A percentile compares a stretch with the other conserved stretches of the same genome.
Conservation (phyloP, 139 green algal genomes). For the Spirogloea muscicola region DNA sequence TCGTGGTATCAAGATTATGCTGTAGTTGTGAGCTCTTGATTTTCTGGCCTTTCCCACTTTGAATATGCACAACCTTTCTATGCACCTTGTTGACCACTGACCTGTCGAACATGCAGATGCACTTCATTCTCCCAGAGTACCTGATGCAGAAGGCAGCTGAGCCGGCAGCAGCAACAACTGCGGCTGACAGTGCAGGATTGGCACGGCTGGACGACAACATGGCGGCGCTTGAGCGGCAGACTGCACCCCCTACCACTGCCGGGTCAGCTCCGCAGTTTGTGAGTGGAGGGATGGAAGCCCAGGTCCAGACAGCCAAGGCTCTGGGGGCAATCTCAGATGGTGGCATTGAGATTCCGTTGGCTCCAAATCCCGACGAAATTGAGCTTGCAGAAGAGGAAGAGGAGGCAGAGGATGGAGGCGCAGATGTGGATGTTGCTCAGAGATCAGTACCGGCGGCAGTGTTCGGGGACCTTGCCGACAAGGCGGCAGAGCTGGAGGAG, state of each 20-base stretch:
- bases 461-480: conserved; percentile 60
- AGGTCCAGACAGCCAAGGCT: neutral
- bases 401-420: too few species aligned
- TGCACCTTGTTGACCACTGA: too few species aligned
- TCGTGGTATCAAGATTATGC: too few species aligned
- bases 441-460: conserved; percentile 77
- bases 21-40: too few species aligned
- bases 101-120: conserved; percentile 24
- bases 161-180: conserved; percentile 6
- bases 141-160: conserved; percentile 42
- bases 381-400: conserved; percentile 61
- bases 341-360: too few species aligned
- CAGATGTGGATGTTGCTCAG: conserved; percentile 57
- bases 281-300: conserved; percentile 16
- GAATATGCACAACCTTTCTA: too few species aligned
- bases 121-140: conserved; percentile 79
- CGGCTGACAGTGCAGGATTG: too few species aligned
- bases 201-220: conserved; percentile 53
- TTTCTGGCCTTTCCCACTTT: too few species aligned
- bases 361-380: conserved; percentile 96
- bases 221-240: conserved; percentile 70
- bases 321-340: too few species aligned
- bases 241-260: too few species aligned
- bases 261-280: conserved; percentile 23
- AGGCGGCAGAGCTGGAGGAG: conserved; percentile 17